These are phyloP conservation scores for Phyllosticta citribraziliensis DNA, from an alignment of 2,329 filamentous ascomycete species.

Conservation along the genomic window DNA sequence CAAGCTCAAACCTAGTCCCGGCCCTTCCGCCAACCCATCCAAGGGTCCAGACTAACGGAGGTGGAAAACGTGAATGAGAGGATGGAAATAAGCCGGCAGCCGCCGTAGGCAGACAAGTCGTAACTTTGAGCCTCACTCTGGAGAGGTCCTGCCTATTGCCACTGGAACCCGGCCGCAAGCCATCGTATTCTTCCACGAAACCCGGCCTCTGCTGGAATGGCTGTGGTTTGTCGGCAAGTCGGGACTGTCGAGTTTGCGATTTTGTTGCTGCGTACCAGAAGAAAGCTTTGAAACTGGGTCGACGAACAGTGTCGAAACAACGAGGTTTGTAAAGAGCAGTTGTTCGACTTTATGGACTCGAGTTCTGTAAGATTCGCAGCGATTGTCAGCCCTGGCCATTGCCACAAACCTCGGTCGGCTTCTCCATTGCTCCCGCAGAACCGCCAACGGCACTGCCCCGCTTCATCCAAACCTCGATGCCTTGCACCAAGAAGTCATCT, in stretches of 20 bases:
- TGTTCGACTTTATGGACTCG: background rate
- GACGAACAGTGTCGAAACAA: background rate
- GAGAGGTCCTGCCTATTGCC: conserved; percentile 26
- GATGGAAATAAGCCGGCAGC: background rate
- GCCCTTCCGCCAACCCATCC: background rate
- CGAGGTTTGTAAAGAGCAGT: conserved; percentile 1
- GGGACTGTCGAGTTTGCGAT: conserved; percentile 4
- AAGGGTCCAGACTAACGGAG: background rate
- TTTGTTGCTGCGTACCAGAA: conserved; percentile 1
- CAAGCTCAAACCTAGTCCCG: background rate
- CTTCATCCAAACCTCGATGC: conserved; percentile 13
- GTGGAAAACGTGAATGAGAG: background rate
- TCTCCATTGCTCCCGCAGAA: conserved; percentile 22
- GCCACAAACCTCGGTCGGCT: conserved; percentile 9
- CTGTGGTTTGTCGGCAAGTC: conserved; percentile 10
- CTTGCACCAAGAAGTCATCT: conserved; percentile 33
- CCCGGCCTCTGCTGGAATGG: conserved; percentile 10
- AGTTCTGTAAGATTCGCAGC: background rate
- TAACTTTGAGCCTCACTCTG: conserved; percentile 32
- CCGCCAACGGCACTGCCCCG: conserved; percentile 13
- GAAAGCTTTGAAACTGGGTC: background rate
- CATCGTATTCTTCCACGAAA: conserved; percentile 8
- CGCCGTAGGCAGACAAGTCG: conserved; percentile 24
- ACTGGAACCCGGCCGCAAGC: conserved; percentile 10
- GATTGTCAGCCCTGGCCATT: conserved; percentile 1